A percentile compares a stretch with the other conserved stretches of the same genome.
These are phyloP conservation scores for Amanita polypyramis DNA, from an alignment of 768 basidiomycete genomes.

Conservation along the genomic window DNA sequence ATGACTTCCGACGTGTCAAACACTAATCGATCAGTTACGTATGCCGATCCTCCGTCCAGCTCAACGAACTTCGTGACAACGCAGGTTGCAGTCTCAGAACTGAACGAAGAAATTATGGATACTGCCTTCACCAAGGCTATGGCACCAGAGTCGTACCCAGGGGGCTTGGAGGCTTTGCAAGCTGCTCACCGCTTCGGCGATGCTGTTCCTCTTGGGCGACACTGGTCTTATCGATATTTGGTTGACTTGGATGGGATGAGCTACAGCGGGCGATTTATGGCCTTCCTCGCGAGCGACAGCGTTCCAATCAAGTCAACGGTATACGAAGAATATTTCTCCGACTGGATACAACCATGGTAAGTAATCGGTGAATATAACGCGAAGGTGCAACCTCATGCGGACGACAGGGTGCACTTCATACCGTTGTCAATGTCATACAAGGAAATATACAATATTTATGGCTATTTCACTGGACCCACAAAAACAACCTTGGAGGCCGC, in stretches of 20 bases:
- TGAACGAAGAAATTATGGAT: constrained; percentile 83
- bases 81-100: constrained; percentile 39
- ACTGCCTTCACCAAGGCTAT: constrained; percentile 76
- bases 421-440: constrained; percentile 79
- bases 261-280: constrained; percentile 85
- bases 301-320: constrained; percentile 86
- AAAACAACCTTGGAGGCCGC: constrained; percentile 41
- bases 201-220: constrained; percentile 69
- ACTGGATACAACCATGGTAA: constrained; percentile 44
- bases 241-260: constrained; percentile 93
- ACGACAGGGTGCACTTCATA: constrained; percentile 82
- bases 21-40: constrained; percentile 52
- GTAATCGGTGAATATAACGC: background rate
- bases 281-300: constrained; percentile 78
- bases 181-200: constrained; percentile 60
- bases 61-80: constrained; percentile 52
- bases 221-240: constrained; percentile 92
- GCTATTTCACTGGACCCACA: constrained; percentile 87
- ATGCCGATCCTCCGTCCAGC: constrained; percentile 54
- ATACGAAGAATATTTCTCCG: constrained; percentile 83
- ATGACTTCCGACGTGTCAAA: constrained; percentile 55
- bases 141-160: constrained; percentile 61
- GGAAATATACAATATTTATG: constrained; percentile 90
- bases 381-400: constrained; percentile 1
- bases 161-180: constrained; percentile 57